Base-by-base conservation (phyloP, 805 yeast genomes). In the Saccharomycopsis sp. region DNA sequence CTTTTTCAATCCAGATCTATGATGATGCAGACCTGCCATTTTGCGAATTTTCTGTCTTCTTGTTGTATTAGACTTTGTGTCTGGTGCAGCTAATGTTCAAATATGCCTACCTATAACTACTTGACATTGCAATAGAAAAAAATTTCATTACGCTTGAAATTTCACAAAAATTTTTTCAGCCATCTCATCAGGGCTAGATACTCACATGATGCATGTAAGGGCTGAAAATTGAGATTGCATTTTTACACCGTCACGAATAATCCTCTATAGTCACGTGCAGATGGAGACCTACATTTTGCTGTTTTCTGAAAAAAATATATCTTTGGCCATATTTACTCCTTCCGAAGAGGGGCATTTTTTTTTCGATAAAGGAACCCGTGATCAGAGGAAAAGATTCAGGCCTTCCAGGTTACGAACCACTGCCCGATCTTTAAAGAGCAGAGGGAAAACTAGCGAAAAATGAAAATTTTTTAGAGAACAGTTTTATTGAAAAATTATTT, bases 1-100 rank as follows among this genome's bases (percentile, higher is more conserved):
- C 67, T 84, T 85, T 71, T 90, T 92, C 51, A 89, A 73, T 2
- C 96, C 83, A 12, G 92, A 78, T 69, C 98, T 81, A 70, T 94
- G 98, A 5, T 90, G 81, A 70, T 85, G 87, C 63, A 68, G 72
- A 65, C 88, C 88, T 51, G 87, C 89, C 87, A 84, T 83, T 14
- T 34, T 44, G 16, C 20, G 18, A 16, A 34, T 34, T 3, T 20
- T 52, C 9, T 29, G 5, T 29, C 37, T 5, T 29, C 12, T 29
- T 12, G 37, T 29, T 12, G n/a, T n/a, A 29, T 12, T 29, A 29
- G 37, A 12, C 37, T 7, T 7, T 29, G 12, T 29, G 37, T 29
- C 37, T 29, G 37, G 5, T 12, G 12, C 12, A 12, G 9, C 12
- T 29, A 7, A 29, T 29, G 37, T 29, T 12, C 37, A 29, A 12